Evolutionary conservation across 129 eudicot genomes (phyloP).

Genomic region (Saposhnikovia divaricata): DNA sequence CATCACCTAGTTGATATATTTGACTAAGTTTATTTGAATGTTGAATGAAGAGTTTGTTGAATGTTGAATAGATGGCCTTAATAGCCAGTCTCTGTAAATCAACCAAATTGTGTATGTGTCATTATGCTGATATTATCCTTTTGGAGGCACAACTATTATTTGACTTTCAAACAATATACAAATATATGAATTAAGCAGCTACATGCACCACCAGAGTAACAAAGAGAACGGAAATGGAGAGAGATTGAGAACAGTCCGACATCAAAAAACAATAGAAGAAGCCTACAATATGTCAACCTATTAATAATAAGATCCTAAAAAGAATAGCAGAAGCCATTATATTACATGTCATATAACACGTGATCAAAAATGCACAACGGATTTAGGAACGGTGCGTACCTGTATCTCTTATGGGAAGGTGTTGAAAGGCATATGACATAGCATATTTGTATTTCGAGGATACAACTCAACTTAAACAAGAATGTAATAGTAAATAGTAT

Average conservation of each 20-base stretch:
- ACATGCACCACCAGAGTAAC: neutral
- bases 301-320: neutral
- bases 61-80: too few relatives aligned
- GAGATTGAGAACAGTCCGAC: too few relatives aligned
- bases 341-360: neutral
- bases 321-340: neutral
- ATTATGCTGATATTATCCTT: neutral
- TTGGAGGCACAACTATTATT: neutral
- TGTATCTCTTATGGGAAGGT: constrained; percentile 95
- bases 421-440: too few relatives aligned
- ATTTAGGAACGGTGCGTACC: constrained; percentile 30
- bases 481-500: too few relatives aligned
- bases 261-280: too few relatives aligned
- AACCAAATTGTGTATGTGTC: neutral
- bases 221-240: too few relatives aligned
- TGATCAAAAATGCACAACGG: neutral
- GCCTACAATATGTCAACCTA: neutral
- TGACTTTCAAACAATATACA: neutral
- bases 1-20: too few relatives aligned
- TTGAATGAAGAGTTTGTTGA: too few relatives aligned
- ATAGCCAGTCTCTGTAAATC: too few relatives aligned
- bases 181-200: neutral
- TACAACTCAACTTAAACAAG: too few relatives aligned
- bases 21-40: too few relatives aligned
- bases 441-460: too few relatives aligned